Conservation (phyloP, 1,284 basidiomycete genomes). For the Naganishia sp. region DNA sequence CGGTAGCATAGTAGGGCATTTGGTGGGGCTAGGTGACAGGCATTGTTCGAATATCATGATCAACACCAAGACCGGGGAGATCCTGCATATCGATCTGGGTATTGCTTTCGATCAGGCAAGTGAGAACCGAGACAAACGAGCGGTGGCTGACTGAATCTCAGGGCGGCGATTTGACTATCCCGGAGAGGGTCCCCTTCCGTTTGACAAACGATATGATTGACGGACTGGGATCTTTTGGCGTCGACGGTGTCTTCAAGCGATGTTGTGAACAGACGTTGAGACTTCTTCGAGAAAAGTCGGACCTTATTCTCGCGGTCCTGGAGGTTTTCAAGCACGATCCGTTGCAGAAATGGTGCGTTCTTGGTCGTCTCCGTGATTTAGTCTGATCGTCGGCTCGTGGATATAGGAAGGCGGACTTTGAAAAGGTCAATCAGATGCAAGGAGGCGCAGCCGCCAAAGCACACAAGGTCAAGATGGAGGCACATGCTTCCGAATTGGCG, state of each 20-base stretch:
- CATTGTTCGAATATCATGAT: slow-evolving; percentile 91
- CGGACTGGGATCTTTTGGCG: slow-evolving; percentile 85
- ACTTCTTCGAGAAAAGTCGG: slow-evolving; percentile 79
- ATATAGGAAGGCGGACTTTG: slow-evolving; percentile 34
- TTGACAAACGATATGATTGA: slow-evolving; percentile 92
- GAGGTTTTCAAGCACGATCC: slow-evolving; percentile 98
- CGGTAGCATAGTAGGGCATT: slow-evolving; percentile 89
- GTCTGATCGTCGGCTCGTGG: neutral
- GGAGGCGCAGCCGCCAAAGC: slow-evolving; percentile 15
- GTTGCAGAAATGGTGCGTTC: slow-evolving; percentile 77
- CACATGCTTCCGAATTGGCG: slow-evolving; percentile 75
- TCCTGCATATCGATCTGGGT: slow-evolving; percentile 93
- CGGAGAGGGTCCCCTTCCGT: slow-evolving; percentile 91
- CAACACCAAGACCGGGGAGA: slow-evolving; percentile 78
- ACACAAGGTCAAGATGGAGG: slow-evolving; percentile 27
- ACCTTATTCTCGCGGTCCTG: slow-evolving; percentile 87
- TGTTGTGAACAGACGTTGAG: slow-evolving; percentile 93
- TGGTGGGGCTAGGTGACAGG: slow-evolving; percentile 89
- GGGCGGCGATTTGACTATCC: slow-evolving; percentile 79
- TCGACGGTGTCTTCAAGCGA: slow-evolving; percentile 90
- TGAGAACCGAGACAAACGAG: neutral
- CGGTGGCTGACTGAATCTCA: slow-evolving; percentile 45
- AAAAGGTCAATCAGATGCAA: slow-evolving; percentile 29
- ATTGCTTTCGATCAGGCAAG: slow-evolving; percentile 92
- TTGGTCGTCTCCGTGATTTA: neutral